Evolutionary conservation across 139 green algal species (phyloP).

Genomic region (Eudorina sp.): DNA sequence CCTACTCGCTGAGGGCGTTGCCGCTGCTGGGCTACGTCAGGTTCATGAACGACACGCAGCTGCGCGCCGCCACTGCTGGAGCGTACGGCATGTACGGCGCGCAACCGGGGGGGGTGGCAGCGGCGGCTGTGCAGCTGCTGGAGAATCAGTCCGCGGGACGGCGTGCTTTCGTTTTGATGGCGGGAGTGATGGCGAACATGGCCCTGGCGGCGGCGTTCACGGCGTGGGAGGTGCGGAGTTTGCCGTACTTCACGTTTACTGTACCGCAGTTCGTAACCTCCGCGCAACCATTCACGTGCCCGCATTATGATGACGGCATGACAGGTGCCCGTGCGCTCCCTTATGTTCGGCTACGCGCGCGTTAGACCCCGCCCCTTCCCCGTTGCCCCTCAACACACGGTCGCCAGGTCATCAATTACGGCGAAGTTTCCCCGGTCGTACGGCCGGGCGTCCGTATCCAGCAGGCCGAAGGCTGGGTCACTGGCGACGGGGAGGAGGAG

Average conservation of each 20-base stretch:
- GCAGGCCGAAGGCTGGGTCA: not conserved
- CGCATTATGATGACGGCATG: no score
- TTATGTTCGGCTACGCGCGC: no score
- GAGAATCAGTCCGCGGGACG: not conserved
- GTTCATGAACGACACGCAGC: not conserved
- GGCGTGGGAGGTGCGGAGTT: not conserved
- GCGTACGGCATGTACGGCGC: not conserved
- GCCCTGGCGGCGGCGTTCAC: not conserved
- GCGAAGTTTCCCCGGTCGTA: constrained; percentile 15
- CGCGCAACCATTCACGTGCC: no score
- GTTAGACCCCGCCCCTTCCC: no score
- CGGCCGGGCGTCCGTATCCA: not conserved
- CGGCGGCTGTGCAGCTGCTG: constrained; percentile 1
- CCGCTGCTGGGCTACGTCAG: constrained; percentile 35
- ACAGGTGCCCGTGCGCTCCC: no score
- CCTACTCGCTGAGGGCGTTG: constrained; percentile 26
- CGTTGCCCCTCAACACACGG: no score
- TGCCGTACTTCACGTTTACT: not conserved
- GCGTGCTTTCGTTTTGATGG: constrained; percentile 9
- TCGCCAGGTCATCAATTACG: constrained; percentile 25
- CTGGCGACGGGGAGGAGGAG: not conserved
- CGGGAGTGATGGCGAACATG: constrained; percentile 13
- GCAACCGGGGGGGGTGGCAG: no score
- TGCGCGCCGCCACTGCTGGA: not conserved
- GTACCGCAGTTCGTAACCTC: no score